phyloP scores from a whole-genome alignment of 2,329 filamentous ascomycete species.

The Colletotrichum orchidophilum region DNA sequence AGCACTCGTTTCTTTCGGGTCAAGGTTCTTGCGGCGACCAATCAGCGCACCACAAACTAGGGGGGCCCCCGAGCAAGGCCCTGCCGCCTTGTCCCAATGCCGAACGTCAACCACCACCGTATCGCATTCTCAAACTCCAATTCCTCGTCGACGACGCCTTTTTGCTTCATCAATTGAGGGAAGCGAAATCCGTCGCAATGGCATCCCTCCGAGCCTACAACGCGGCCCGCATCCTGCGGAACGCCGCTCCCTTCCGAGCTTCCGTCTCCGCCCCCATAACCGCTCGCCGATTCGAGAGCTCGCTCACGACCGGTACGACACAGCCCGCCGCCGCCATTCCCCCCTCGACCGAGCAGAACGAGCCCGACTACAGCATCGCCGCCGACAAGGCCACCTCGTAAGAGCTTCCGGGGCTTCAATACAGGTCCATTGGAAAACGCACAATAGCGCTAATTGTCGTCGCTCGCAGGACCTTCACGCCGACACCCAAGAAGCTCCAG shows the following conservation, averaged over 20 bases:
- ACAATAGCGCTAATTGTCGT: slow-evolving; percentile 22
- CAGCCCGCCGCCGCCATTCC: slow-evolving; percentile 40
- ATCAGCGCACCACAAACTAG: slow-evolving; percentile 47
- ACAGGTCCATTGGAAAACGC: neutral
- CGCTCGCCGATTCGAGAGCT: slow-evolving; percentile 65
- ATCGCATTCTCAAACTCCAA: slow-evolving; percentile 26
- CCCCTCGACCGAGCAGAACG: slow-evolving; percentile 62
- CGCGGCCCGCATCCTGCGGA: slow-evolving; percentile 62
- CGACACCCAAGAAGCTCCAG: slow-evolving; percentile 88
- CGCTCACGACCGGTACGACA: slow-evolving; percentile 53
- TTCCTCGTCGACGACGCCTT: slow-evolving; percentile 8
- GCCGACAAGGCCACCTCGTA: slow-evolving; percentile 94
- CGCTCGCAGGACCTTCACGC: slow-evolving; percentile 81
- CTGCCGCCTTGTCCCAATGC: slow-evolving; percentile 28
- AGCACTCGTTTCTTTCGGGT: slow-evolving; percentile 56
- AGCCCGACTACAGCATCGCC: slow-evolving; percentile 82
- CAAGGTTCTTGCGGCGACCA: slow-evolving; percentile 55
- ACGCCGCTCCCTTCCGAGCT: slow-evolving; percentile 49
- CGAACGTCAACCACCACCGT: slow-evolving; percentile 37
- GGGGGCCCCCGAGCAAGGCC: slow-evolving; percentile 28
- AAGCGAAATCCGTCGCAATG: slow-evolving; percentile 57
- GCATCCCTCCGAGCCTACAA: slow-evolving; percentile 70
- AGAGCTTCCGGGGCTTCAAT: slow-evolving; percentile 33
- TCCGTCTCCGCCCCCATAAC: slow-evolving; percentile 51
- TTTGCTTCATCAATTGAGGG: slow-evolving; percentile 20